phyloP scores from a whole-genome alignment of 805 yeast species.

The Pichia deserticola region DNA sequence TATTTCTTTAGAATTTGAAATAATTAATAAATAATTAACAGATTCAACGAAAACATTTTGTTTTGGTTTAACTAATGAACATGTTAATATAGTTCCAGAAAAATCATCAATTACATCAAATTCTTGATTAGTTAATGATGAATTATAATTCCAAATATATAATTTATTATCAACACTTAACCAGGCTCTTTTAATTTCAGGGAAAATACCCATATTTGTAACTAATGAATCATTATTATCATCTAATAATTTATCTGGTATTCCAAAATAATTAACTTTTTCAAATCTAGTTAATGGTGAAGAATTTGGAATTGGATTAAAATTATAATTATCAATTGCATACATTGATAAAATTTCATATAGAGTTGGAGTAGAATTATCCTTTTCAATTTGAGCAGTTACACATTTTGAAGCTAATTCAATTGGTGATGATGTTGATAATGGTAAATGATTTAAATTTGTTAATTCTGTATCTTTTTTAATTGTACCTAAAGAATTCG shows the following conservation, averaged over 20 bases:
- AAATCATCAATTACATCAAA: constrained; percentile 79
- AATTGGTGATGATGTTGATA: constrained; percentile 44
- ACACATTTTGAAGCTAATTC: constrained; percentile 60
- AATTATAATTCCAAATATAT: constrained; percentile 70
- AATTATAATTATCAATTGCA: constrained; percentile 61
- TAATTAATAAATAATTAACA: constrained; percentile 63
- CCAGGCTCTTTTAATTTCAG: constrained; percentile 81
- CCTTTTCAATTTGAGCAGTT: constrained; percentile 48
- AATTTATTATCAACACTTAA: constrained; percentile 73
- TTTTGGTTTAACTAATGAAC: constrained; percentile 74
- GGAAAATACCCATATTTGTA: constrained; percentile 76
- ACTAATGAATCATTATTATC: constrained; percentile 28
- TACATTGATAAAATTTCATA: constrained; percentile 51
- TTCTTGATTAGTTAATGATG: constrained; percentile 41
- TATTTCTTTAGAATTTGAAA: constrained; percentile 75
- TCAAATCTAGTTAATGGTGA: constrained; percentile 69
- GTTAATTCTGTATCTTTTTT: constrained; percentile 11
- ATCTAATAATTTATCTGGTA: constrained; percentile 60
- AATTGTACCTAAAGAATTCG: constrained; percentile 10
- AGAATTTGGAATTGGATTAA: constrained; percentile 35
- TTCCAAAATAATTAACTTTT: constrained; percentile 54
- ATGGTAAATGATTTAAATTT: constrained; percentile 37
- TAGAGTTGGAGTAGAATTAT: constrained; percentile 49
- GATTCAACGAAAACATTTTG: constrained; percentile 71
- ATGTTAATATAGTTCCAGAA: constrained; percentile 67